Conservation (phyloP, 2,329 filamentous ascomycete species). For the Monosporascus sp. region DNA sequence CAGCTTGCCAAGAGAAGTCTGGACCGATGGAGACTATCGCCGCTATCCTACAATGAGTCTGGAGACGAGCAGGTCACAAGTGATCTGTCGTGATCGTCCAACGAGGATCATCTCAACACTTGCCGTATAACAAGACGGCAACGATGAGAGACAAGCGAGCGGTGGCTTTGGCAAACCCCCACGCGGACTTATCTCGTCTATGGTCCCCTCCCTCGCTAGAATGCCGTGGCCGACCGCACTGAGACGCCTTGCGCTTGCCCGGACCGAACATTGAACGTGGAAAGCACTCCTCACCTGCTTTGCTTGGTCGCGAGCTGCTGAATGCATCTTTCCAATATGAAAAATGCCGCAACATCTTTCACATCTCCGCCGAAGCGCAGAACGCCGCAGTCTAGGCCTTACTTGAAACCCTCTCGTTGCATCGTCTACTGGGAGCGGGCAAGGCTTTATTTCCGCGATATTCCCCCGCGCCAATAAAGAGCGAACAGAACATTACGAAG, state of each 20-base stretch:
- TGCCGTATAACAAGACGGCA: not conserved
- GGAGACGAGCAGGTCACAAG: no score
- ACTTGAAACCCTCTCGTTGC: no score
- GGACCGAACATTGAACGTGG: not conserved
- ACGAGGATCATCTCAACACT: not conserved
- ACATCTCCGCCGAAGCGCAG: no score
- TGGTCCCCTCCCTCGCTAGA: conserved; percentile 9
- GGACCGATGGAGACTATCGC: no score
- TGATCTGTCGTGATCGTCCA: not conserved
- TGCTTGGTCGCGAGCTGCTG: not conserved
- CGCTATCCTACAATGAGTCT: no score
- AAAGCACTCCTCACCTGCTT: not conserved
- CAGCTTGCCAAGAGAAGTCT: no score
- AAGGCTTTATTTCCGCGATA: not conserved
- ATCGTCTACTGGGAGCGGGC: not conserved
- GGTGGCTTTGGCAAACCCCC: conserved; percentile 14
- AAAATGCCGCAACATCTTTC: not conserved
- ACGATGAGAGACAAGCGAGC: not conserved
- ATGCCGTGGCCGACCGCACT: conserved; percentile 14
- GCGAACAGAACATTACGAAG: no score
- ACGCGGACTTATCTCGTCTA: conserved; percentile 17
- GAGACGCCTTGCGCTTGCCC: conserved; percentile 16
- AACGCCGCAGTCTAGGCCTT: no score
- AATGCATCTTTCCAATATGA: not conserved
- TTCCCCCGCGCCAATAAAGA: no score